Percentiles rank a stretch among this genome's conserved stretches.
Conservation (phyloP, 1,284 basidiomycete species). For the Crocinoboletus sp. region DNA sequence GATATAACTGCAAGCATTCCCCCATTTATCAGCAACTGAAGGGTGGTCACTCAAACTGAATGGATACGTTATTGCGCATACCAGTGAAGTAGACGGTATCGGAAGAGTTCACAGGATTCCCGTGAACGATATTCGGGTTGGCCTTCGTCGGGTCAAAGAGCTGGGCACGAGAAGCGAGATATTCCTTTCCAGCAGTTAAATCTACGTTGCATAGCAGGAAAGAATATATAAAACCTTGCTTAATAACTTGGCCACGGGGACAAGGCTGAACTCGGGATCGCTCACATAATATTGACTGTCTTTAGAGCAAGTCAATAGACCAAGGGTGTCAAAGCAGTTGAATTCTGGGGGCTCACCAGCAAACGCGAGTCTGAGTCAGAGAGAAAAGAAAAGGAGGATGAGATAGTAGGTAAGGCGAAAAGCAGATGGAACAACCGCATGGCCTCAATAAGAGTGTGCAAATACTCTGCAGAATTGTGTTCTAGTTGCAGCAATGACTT, state of each 20-base stretch:
- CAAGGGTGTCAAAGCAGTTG: neutral
- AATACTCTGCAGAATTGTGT: conserved; percentile 85
- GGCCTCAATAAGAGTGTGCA: conserved; percentile 85
- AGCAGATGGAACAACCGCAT: conserved; percentile 49
- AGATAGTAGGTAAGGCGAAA: neutral
- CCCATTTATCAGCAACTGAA: conserved; percentile 79
- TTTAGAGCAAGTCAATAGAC: conserved; percentile 27
- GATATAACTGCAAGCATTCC: conserved; percentile 94
- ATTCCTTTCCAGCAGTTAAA: conserved; percentile 49
- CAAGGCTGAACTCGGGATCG: conserved; percentile 72
- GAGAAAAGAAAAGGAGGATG: neutral
- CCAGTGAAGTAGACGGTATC: conserved; percentile 95
- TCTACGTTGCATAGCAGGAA: neutral
- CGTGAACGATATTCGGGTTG: conserved; percentile 66
- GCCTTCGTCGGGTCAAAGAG: conserved; percentile 71
- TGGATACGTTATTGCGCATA: conserved; percentile 24
- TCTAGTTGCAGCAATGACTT: conserved; percentile 72
- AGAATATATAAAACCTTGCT: conserved; percentile 67
- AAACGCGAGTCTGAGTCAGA: conserved; percentile 59
- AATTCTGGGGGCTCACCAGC: conserved; percentile 48
- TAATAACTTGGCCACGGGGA: conserved; percentile 75
- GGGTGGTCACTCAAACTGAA: neutral
- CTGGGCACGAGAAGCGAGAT: conserved; percentile 76
- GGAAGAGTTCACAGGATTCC: conserved; percentile 74
- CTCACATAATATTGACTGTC: conserved; percentile 87